These are phyloP conservation scores for Candolleomyces eurysporus DNA, from an alignment of 768 basidiomycete genomes.

Conservation along the genomic window DNA sequence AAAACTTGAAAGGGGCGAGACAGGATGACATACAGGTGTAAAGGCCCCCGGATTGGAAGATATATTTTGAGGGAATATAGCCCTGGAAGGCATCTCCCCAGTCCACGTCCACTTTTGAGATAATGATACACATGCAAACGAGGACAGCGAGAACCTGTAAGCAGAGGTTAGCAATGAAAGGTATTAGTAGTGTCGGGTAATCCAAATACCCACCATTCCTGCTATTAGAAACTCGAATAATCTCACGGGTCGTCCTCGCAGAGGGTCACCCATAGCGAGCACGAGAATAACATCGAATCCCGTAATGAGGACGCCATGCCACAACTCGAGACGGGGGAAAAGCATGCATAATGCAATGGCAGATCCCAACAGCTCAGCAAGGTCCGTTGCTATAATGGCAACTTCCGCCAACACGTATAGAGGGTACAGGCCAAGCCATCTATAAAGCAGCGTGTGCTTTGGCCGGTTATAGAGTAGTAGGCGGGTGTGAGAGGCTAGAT, in stretches of 20 bases:
- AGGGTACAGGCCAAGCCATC: slow-evolving; percentile 63
- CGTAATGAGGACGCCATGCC: slow-evolving; percentile 70
- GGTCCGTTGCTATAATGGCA: slow-evolving; percentile 74
- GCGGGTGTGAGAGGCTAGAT: slow-evolving; percentile 58
- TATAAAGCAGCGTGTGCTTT: slow-evolving; percentile 51
- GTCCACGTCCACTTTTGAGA: slow-evolving; percentile 64
- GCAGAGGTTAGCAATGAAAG: background rate
- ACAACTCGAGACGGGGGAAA: slow-evolving; percentile 65
- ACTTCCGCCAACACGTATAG: slow-evolving; percentile 64
- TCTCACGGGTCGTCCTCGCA: slow-evolving; percentile 62
- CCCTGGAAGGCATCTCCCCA: slow-evolving; percentile 78
- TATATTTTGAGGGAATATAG: slow-evolving; percentile 66
- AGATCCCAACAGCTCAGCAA: slow-evolving; percentile 79
- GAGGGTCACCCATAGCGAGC: slow-evolving; percentile 68
- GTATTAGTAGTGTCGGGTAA: background rate
- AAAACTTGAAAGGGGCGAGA: background rate
- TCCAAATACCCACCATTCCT: slow-evolving; percentile 44
- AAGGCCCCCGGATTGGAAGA: slow-evolving; percentile 54
- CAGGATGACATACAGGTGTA: slow-evolving; percentile 55
- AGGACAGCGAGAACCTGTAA: slow-evolving; percentile 66
- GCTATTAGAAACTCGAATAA: slow-evolving; percentile 68
- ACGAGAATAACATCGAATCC: slow-evolving; percentile 67
- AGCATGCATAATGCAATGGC: slow-evolving; percentile 80
- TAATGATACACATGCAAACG: slow-evolving; percentile 74
- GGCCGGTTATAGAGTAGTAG: slow-evolving; percentile 64